A percentile compares a stretch with the other conserved stretches of the same genome.
phyloP scores from a whole-genome alignment of 164 flowering plant genomes.

The Paratinospora sagittata region DNA sequence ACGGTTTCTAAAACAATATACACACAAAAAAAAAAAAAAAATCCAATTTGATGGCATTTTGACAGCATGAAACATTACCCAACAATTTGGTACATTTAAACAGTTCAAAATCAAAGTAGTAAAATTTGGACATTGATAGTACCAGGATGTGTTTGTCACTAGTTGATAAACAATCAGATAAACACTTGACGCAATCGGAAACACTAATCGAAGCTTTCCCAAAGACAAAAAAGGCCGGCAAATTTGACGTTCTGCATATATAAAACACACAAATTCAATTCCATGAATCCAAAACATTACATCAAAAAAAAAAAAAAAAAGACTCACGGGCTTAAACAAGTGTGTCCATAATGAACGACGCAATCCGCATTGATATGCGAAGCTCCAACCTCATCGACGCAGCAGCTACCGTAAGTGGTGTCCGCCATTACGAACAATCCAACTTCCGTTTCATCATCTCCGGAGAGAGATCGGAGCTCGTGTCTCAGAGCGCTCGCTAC shows the following conservation, averaged over 20 bases:
- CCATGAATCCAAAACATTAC: too few species aligned
- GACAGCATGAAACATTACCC: too few species aligned
- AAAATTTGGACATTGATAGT: slow-evolving; percentile 12
- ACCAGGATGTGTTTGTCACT: slow-evolving; percentile 60
- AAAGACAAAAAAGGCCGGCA: slow-evolving; percentile 82
- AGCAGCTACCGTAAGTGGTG: slow-evolving; percentile 88
- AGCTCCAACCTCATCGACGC: slow-evolving; percentile 95
- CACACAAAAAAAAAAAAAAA: too few species aligned
- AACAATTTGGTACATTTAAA: not conserved
- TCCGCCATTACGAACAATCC: slow-evolving; percentile 86
- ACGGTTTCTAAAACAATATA: too few species aligned
- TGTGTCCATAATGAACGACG: slow-evolving; percentile 85
- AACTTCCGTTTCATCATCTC: slow-evolving; percentile 24
- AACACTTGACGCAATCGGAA: slow-evolving; percentile 38
- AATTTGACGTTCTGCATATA: slow-evolving; percentile 62
- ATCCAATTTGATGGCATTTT: too few species aligned
- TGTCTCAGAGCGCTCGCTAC: slow-evolving; percentile 48
- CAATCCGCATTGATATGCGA: slow-evolving; percentile 73
- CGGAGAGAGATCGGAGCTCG: slow-evolving; percentile 27
- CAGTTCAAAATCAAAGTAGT: not conserved
- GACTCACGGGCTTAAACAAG: slow-evolving; percentile 86
- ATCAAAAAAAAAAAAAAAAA: too few species aligned
- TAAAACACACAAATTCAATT: not conserved
- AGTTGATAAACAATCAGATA: slow-evolving; percentile 31
- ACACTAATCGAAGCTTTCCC: slow-evolving; percentile 60